Evolutionary conservation across 768 basidiomycete species (phyloP).

Genomic region (Cubamyces lactineus): DNA sequence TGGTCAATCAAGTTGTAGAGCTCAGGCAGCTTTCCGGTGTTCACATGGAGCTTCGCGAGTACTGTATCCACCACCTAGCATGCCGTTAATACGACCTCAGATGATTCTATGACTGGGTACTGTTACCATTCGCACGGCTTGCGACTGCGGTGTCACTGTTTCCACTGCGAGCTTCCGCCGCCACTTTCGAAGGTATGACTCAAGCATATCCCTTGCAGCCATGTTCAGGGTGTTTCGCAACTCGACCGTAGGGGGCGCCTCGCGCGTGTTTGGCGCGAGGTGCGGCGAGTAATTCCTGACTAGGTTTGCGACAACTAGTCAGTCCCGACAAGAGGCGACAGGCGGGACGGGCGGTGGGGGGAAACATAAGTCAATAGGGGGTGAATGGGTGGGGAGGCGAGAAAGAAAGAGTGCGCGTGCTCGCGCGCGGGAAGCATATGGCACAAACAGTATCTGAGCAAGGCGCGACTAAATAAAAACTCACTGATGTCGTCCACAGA

Average conservation of each 20-base stretch:
- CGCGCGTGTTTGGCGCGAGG: slow-evolving; percentile 67
- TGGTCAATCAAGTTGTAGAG: slow-evolving; percentile 61
- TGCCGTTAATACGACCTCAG: background rate
- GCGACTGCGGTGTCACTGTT: slow-evolving; percentile 27
- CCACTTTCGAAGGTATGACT: slow-evolving; percentile 65
- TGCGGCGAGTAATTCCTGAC: slow-evolving; percentile 92
- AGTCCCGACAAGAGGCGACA: slow-evolving; percentile 61
- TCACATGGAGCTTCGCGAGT: slow-evolving; percentile 73
- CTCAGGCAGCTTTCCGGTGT: slow-evolving; percentile 61
- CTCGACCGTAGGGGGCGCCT: slow-evolving; percentile 72
- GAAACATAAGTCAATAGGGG: slow-evolving; percentile 23
- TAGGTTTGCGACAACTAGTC: slow-evolving; percentile 87
- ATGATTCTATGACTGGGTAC: background rate
- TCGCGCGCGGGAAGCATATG: slow-evolving; percentile 16
- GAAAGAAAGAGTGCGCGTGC: slow-evolving; percentile 10
- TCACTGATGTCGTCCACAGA: slow-evolving; percentile 86
- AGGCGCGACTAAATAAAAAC: slow-evolving; percentile 41
- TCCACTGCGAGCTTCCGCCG: slow-evolving; percentile 49
- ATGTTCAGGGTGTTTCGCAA: slow-evolving; percentile 62
- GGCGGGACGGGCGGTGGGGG: slow-evolving; percentile 27
- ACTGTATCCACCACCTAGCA: slow-evolving; percentile 79
- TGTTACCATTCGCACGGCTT: slow-evolving; percentile 29
- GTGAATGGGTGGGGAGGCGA: slow-evolving; percentile 21
- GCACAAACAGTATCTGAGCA: slow-evolving; percentile 20
- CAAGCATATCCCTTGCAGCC: slow-evolving; percentile 78